These are phyloP conservation scores for Ustilago cynodontis DNA, from an alignment of 1,284 basidiomycete genomes.

Conservation along the genomic window DNA sequence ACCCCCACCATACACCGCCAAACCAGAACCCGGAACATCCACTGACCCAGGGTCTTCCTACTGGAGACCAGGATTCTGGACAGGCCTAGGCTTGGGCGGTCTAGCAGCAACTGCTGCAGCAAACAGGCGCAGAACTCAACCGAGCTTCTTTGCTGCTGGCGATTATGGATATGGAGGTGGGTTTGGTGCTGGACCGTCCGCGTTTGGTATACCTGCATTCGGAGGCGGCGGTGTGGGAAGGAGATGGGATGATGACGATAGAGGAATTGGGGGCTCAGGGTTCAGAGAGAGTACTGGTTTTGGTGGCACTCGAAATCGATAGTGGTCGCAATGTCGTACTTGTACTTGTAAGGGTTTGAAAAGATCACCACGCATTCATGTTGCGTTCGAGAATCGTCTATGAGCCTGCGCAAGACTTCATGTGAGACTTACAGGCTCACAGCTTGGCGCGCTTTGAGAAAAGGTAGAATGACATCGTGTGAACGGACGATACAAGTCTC, in stretches of 20 bases:
- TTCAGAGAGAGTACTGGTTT: constrained; percentile 49
- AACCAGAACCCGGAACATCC: constrained; percentile 66
- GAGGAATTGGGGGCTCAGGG: constrained; percentile 9
- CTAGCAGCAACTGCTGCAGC: constrained; percentile 39
- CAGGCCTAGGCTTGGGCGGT: constrained; percentile 50
- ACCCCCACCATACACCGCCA: constrained; percentile 81
- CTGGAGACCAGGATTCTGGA: constrained; percentile 62
- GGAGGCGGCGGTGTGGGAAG: constrained; percentile 6
- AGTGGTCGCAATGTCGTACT: background rate
- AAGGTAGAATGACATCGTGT: too few relatives aligned
- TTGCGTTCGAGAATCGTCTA: background rate
- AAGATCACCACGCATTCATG: background rate
- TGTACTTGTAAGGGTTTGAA: background rate
- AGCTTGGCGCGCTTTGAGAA: too few relatives aligned
- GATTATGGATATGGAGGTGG: constrained; percentile 15
- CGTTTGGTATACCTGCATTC: background rate
- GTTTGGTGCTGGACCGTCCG: background rate
- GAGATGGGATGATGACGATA: constrained; percentile 25
- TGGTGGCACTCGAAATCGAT: constrained; percentile 56
- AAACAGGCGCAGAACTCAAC: constrained; percentile 6
- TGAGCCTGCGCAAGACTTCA: too few relatives aligned
- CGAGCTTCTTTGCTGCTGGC: background rate
- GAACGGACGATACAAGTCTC: too few relatives aligned
- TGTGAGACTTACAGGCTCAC: too few relatives aligned
- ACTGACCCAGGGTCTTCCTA: constrained; percentile 7